Evolutionary conservation across 192 early-diverging fungal species (phyloP), one percentile per base, ranked within the genome.

Genomic region (Coemansia furcata): DNA sequence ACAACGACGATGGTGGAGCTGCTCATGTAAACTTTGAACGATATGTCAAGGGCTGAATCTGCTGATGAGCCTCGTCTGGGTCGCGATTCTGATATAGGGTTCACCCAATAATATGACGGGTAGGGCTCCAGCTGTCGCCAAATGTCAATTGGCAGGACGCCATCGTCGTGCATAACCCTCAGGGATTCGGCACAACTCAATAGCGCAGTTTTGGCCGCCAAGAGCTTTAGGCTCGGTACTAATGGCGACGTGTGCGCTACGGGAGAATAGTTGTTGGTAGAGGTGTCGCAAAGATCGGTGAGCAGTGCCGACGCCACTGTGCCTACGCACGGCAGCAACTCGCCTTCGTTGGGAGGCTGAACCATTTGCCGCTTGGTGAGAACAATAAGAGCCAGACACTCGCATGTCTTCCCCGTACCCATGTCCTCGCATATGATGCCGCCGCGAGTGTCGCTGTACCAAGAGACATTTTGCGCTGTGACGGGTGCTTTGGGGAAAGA

Each of bases 361-460:
- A 81, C 80, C 73, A 84, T 81, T 44, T 89, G 86, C 30, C 87
- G 73, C 39, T 85, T 85, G 1, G 92, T 91, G 32, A 83, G 73
- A 6, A 89, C 70, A 17, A 89, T 86, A 9, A 88, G 71, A 10
- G 90, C 87, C 12, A 93, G 72, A 46, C 89, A 89, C 21, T 91
- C 85, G 68, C 87, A 86, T 0, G 90, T 93, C 65, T 93, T 93
- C 8, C 93, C 93, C 2, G 89, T 91, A n/a, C 93, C 93, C 93
- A 95, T 95, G 32, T 94, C 92, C 67, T 94, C 93, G 73, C 89
- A 92, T 43, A 95, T 87, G 57, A 95, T 90, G 0, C 93, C 92
- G 21, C 89, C 90, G 7, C 66, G 74, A 0, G 74, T 62, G 43
- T 75, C 68, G 61, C 68, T 67, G 49, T 75, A 78, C 76, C 76